A percentile compares a stretch with the other conserved stretches of the same genome.
Evolutionary conservation across 1,284 basidiomycete species (phyloP).

Genomic region (Sporisorium scitamineum): DNA sequence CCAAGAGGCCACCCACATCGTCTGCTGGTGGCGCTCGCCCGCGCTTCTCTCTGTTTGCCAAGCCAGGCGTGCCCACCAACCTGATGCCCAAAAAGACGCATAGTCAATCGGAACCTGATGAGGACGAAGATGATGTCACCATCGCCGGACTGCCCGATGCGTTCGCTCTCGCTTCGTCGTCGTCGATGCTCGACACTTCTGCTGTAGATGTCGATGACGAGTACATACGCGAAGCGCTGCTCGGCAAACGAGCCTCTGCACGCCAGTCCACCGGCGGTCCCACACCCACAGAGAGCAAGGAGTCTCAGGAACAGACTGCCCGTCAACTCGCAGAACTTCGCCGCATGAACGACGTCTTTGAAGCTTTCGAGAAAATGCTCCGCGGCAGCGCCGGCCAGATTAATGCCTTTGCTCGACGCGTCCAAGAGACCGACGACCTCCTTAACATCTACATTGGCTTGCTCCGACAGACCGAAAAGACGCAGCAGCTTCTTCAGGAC

Average conservation of each 20-base stretch:
- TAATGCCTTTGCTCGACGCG: constrained; percentile 58
- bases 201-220: constrained; percentile 41
- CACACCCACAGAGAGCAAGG: constrained; percentile 30
- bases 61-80: constrained; percentile 45
- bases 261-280: constrained; percentile 34
- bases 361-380: constrained; percentile 60
- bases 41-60: constrained; percentile 49
- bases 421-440: constrained; percentile 59
- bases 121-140: constrained; percentile 42
- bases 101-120: constrained; percentile 22
- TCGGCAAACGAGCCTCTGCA: constrained; percentile 36
- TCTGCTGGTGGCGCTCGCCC: constrained; percentile 26
- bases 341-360: constrained; percentile 64
- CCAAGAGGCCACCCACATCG: constrained; percentile 9
- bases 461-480: constrained; percentile 59
- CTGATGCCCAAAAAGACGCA: constrained; percentile 31
- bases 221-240: constrained; percentile 49
- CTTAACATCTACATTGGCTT: constrained; percentile 63
- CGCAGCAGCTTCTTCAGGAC: constrained; percentile 57
- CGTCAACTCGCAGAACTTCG: constrained; percentile 59
- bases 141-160: constrained; percentile 25
- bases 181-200: constrained; percentile 10
- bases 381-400: constrained; percentile 56
- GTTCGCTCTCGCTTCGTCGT: constrained; percentile 16
- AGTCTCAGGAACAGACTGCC: constrained; percentile 54